phyloP scores from a whole-genome alignment of 2,329 filamentous ascomycete genomes.

The Neospermospora avenae region DNA sequence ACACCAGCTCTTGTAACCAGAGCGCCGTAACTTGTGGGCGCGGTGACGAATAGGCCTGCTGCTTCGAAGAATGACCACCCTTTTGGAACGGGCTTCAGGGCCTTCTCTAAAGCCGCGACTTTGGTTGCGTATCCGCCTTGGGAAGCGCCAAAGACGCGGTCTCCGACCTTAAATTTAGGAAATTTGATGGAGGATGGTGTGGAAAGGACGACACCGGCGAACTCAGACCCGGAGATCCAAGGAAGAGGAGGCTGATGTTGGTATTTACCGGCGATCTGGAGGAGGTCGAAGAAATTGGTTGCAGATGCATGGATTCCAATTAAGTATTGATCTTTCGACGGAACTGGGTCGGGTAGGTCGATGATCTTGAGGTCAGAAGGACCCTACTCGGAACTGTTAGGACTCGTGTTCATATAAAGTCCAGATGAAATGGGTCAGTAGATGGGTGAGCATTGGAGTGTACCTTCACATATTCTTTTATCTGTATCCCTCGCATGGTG shows the following conservation, averaged over 20 bases:
- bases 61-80: constrained; percentile 84
- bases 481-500: constrained; percentile 72
- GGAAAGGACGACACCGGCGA: constrained; percentile 73
- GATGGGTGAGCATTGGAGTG: no score
- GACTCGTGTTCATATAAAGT: not conserved
- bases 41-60: constrained; percentile 87
- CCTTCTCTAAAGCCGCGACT: constrained; percentile 62
- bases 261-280: constrained; percentile 95
- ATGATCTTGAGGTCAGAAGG: constrained; percentile 76
- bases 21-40: constrained; percentile 83
- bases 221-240: constrained; percentile 85
- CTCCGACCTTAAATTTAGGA: constrained; percentile 12
- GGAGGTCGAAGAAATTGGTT: constrained; percentile 95
- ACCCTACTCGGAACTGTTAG: constrained; percentile 47
- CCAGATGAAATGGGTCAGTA: no score
- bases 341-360: constrained; percentile 70
- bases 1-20: constrained; percentile 75
- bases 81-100: constrained; percentile 69
- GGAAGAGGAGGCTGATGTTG: constrained; percentile 84
- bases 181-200: constrained; percentile 49
- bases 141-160: constrained; percentile 14
- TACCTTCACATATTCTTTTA: constrained; percentile 73
- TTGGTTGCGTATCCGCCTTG: constrained; percentile 73
- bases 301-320: constrained; percentile 83
- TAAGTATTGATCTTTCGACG: constrained; percentile 72